Conservation (phyloP, 2,329 filamentous ascomycete species). For the Bipolaris sorokiniana region DNA sequence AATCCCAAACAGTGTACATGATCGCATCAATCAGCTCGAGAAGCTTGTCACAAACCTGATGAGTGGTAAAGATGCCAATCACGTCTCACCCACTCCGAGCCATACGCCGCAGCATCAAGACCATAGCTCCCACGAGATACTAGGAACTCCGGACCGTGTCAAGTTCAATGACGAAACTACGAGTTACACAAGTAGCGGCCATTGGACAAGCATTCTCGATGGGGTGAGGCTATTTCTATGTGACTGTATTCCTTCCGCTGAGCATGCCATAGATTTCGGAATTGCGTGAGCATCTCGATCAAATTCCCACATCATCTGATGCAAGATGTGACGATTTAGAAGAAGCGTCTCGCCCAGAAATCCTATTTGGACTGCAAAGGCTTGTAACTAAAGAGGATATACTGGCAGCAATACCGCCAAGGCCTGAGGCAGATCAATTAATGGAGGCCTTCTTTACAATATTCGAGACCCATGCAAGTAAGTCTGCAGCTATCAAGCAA, state of each 20-base stretch:
- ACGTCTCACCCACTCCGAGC: background rate
- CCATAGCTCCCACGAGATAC: slow-evolving; percentile 21
- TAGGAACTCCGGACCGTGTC: slow-evolving; percentile 38
- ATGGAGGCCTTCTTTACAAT: slow-evolving; percentile 34
- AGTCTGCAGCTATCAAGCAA: background rate
- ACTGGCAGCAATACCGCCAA: slow-evolving; percentile 35
- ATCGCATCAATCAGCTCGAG: slow-evolving; percentile 47
- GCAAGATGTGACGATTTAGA: slow-evolving; percentile 16
- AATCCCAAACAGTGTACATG: slow-evolving; percentile 41
- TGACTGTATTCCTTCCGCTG: background rate
- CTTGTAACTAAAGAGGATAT: slow-evolving; percentile 40
- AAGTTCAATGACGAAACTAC: slow-evolving; percentile 38
- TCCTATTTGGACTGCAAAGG: slow-evolving; percentile 37
- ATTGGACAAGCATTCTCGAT: slow-evolving; percentile 48
- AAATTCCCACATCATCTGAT: slow-evolving; percentile 34
- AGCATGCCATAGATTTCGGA: slow-evolving; percentile 36
- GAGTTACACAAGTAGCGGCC: slow-evolving; percentile 41
- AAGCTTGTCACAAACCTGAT: slow-evolving; percentile 46
- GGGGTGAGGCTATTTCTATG: slow-evolving; percentile 30
- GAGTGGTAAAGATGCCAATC: slow-evolving; percentile 28
- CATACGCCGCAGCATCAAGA: slow-evolving; percentile 10
- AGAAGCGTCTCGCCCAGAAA: slow-evolving; percentile 34
- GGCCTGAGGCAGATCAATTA: slow-evolving; percentile 34
- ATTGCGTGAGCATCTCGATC: slow-evolving; percentile 40
- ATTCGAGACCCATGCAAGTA: slow-evolving; percentile 39